Evolutionary conservation across 2,329 filamentous ascomycete species (phyloP), one percentile per base, ranked within the genome.

Genomic region (Hymenotorrendiella dingleyae): DNA sequence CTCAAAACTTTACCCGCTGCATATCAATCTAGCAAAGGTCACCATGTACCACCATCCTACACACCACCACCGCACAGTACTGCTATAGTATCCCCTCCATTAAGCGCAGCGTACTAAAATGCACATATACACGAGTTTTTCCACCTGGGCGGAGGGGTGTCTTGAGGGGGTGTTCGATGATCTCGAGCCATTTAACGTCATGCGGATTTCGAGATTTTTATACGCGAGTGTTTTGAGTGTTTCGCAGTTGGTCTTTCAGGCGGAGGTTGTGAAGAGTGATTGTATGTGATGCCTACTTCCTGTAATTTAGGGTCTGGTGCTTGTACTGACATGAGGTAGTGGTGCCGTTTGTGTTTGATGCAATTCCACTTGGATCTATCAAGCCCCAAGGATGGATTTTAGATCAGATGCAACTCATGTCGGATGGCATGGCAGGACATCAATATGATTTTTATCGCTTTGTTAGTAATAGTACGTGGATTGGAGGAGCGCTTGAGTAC

Each of bases 401-500:
- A 30, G 66, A 71, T 38, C 66, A 76, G 49, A 53, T 75, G 26
- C 50, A 62, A 10, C 59, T 71, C n/a, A 66, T 66, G 53, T 67
- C 67, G 10, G 55, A 66, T 45, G 72, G 71, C 4, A 63, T 75
- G 1, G 68, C 67, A 2, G 71, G 73, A 6, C 68, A 74, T 47
- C 49, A 72, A 45, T 66, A 67, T 50, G 68, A 77, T 35, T 79
- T 79, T 50, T 80, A 75, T 58, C 66, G 66, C n/a, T 73, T 67
- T 48, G 73, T 79, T 10, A 63, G 66, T 4, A 56, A 75, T 45
- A 70, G 66, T 4, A 61, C 62, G 12, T 80, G 74, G 73, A 54
- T 74, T 2, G 74, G 73, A 3, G 72, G 73, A 4, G 52, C 62
- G 23, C 55, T 62, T 3, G 73, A 78, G 49, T 79, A 79, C 52